A percentile compares a stretch with the other conserved stretches of the same genome.
Evolutionary conservation across 164 flowering plant genomes (phyloP).

Genomic region (Vitis riparia): DNA sequence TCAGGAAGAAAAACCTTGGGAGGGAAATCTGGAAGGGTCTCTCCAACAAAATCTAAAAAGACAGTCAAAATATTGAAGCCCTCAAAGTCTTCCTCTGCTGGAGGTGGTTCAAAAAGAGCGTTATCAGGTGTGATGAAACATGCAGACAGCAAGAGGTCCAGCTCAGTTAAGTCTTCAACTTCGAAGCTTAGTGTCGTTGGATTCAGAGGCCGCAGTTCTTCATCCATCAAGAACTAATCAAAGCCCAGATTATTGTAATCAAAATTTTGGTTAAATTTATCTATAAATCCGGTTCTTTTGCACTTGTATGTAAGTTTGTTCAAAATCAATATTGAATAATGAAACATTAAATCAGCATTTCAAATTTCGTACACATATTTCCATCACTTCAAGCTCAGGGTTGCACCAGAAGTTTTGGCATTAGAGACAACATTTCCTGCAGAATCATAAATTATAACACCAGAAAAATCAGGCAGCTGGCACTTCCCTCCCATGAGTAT

Average conservation of each 20-base stretch:
- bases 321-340: background rate
- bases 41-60: constrained; percentile 37
- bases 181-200: constrained; percentile 75
- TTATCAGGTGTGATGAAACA: constrained; percentile 31
- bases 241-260: constrained; percentile 21
- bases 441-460: constrained; percentile 71
- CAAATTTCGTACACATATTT: background rate
- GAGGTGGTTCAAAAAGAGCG: constrained; percentile 25
- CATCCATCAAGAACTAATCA: constrained; percentile 30
- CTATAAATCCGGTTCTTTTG: background rate
- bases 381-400: constrained; percentile 33
- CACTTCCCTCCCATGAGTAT: constrained; percentile 93
- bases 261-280: constrained; percentile 1
- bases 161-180: constrained; percentile 22
- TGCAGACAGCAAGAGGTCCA: constrained; percentile 22
- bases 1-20: constrained; percentile 23
- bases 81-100: constrained; percentile 17
- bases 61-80: constrained; percentile 23
- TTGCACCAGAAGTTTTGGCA: constrained; percentile 25
- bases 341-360: background rate
- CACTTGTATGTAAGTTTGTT: background rate
- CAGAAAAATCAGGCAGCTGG: constrained; percentile 81
- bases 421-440: constrained; percentile 56
- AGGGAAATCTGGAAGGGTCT: constrained; percentile 26
- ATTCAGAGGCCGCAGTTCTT: constrained; percentile 65